phyloP scores from a whole-genome alignment of 2,329 filamentous ascomycete genomes.

The Fusarium nanum region DNA sequence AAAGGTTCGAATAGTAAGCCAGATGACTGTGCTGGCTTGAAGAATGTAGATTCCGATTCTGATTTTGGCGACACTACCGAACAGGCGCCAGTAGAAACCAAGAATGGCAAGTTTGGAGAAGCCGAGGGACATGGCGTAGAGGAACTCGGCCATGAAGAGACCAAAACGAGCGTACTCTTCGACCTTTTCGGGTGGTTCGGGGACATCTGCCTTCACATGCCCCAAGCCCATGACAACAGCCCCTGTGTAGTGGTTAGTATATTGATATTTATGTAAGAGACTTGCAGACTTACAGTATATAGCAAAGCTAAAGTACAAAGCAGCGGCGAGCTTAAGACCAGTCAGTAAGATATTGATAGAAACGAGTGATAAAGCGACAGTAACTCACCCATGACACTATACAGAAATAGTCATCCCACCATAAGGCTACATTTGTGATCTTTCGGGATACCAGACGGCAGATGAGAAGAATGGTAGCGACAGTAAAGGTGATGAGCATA shows the following conservation, averaged over 20 bases:
- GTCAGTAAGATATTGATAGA: no score
- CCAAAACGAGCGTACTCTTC: slow-evolving; percentile 32
- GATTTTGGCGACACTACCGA: slow-evolving; percentile 29
- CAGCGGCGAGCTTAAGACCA: background rate
- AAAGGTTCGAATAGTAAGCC: slow-evolving; percentile 35
- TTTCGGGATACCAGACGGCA: slow-evolving; percentile 28
- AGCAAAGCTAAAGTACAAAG: slow-evolving; percentile 27
- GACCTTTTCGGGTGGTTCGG: slow-evolving; percentile 6
- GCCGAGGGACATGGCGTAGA: slow-evolving; percentile 28
- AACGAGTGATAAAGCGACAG: no score
- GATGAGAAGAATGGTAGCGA: slow-evolving; percentile 17
- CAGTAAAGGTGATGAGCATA: slow-evolving; percentile 19
- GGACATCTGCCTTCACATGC: slow-evolving; percentile 19
- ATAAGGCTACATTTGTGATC: slow-evolving; percentile 22
- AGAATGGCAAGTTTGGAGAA: slow-evolving; percentile 36
- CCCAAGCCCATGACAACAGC: slow-evolving; percentile 25
- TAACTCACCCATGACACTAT: slow-evolving; percentile 26
- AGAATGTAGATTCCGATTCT: slow-evolving; percentile 30
- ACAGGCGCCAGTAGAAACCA: slow-evolving; percentile 32
- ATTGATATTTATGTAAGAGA: background rate
- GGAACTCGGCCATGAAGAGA: slow-evolving; percentile 30
- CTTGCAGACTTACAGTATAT: slow-evolving; percentile 24
- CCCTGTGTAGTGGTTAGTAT: slow-evolving; percentile 18
- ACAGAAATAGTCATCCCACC: slow-evolving; percentile 31
- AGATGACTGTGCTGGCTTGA: slow-evolving; percentile 28